A percentile compares a stretch with the other conserved stretches of the same genome.
Conservation (phyloP, 2,329 filamentous ascomycete species). For the Cytospora piceicola region DNA sequence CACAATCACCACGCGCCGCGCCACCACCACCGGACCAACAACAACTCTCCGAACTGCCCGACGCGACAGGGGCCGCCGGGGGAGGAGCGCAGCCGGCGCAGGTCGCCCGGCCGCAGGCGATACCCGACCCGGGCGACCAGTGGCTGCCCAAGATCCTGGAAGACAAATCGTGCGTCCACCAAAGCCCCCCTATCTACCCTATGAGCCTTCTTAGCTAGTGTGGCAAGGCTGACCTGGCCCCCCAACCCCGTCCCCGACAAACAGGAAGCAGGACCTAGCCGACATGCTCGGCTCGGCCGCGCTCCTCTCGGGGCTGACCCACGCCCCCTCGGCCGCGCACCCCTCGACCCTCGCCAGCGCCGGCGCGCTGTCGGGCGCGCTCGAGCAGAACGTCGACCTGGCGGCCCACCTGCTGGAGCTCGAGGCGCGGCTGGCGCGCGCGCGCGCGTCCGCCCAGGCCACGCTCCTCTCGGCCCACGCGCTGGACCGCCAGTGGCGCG, state of each 20-base stretch:
- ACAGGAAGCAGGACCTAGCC: conserved; percentile 78
- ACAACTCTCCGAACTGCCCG: conserved; percentile 35
- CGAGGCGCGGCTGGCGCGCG: conserved; percentile 59
- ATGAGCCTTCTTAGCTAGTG: neutral
- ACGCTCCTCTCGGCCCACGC: conserved; percentile 82
- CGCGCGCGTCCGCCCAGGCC: conserved; percentile 75
- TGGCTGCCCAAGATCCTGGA: conserved; percentile 80
- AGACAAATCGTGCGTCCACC: conserved; percentile 73
- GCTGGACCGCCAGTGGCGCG: conserved; percentile 88
- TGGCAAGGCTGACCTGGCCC: no score
- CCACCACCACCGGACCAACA: conserved; percentile 42
- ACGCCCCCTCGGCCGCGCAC: conserved; percentile 69
- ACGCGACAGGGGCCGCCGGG: conserved; percentile 9
- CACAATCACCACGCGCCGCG: conserved; percentile 50
- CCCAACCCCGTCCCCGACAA: neutral
- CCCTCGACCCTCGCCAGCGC: conserved; percentile 71
- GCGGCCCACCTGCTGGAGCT: conserved; percentile 65
- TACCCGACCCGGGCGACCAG: conserved; percentile 65
- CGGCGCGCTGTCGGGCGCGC: conserved; percentile 63
- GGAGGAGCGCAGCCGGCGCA: conserved; percentile 36
- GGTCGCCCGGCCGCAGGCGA: conserved; percentile 40
- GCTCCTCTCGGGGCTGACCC: conserved; percentile 75
- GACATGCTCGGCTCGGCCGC: conserved; percentile 65
- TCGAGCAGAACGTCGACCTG: conserved; percentile 73
- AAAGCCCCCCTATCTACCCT: conserved; percentile 32